Base-by-base conservation (phyloP, 2,329 filamentous ascomycete species). In the Sporothrix humicola region DNA sequence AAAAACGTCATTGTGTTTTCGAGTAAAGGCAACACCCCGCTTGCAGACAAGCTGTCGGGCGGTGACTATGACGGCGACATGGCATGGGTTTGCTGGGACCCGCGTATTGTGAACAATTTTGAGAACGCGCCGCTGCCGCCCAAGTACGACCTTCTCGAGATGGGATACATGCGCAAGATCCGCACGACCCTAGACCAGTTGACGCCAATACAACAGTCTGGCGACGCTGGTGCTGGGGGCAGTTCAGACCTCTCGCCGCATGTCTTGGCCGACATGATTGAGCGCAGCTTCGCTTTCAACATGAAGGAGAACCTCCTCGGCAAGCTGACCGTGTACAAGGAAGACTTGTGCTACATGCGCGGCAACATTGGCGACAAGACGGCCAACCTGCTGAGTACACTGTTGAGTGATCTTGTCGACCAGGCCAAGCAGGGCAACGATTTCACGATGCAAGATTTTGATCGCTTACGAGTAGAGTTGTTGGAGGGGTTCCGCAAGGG, bases 1-100 rank as follows among this genome's bases (percentile, higher is more conserved):
- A 92, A 92, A 74, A 92, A 98, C 77, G 90, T 97, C 0, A 85
- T 96, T 15, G 87, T 98, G 0, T 98, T 98, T 76, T 85, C 93
- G 0, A 85, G 84, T 0, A 87, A 86, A 74, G 92, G 92, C 0
- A 79, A 85, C 37, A 82, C 82, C 0, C 88, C 92, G 0, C 84
- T 94, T 0, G 93, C 92, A 0, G 87, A 89, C 9, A 90, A 91
- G 77, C 83, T 95, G 0, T 93, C 92, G 0, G 93, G 93, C 0
- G 93, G 93, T 0, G 93, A 95, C 78, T 95, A 94, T 75, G 93
- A 95, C 76, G 93, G 93, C 0, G 93, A 96, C 75, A 86, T 83
- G n/a, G 88, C 92, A 4, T 95, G 92, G 92, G 82, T 93, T 0
- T 93, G 91, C 77, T 95, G 91, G 91, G 92, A 95, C 42, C 82